These are phyloP conservation scores for Ustanciosporium gigantosporum DNA, from an alignment of 1,284 basidiomycete species.

Conservation along the genomic window DNA sequence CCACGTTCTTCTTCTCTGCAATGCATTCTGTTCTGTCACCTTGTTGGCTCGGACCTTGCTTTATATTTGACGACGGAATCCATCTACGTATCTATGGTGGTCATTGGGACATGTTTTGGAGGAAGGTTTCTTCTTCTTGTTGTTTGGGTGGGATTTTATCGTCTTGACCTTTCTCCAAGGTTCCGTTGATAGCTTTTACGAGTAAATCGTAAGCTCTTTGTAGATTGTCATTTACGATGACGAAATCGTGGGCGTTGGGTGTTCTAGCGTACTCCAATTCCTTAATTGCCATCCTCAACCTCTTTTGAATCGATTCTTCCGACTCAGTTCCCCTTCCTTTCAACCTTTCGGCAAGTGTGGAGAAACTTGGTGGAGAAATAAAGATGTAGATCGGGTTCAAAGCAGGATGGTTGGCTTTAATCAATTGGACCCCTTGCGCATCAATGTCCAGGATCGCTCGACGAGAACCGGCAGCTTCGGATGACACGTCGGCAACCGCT, in stretches of 20 bases:
- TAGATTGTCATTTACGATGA: constrained; percentile 90
- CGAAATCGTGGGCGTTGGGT: constrained; percentile 74
- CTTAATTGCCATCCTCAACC: constrained; percentile 76
- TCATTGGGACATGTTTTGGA: not conserved
- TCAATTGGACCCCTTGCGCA: constrained; percentile 71
- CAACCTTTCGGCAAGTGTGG: constrained; percentile 66
- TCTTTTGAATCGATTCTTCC: constrained; percentile 72
- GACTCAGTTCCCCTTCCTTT: constrained; percentile 83
- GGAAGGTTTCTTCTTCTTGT: constrained; percentile 32
- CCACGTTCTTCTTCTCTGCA: too few species aligned
- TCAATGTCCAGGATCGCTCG: constrained; percentile 96
- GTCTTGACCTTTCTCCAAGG: constrained; percentile 24
- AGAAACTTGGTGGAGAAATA: constrained; percentile 82
- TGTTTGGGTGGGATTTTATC: constrained; percentile 44
- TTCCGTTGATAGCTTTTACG: constrained; percentile 38
- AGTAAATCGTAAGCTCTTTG: constrained; percentile 75
- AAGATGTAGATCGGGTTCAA: constrained; percentile 89
- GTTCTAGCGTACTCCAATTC: constrained; percentile 84
- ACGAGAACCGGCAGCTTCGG: constrained; percentile 63
- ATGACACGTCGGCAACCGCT: constrained; percentile 66
- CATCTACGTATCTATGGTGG: too few species aligned
- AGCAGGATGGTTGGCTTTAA: constrained; percentile 72
- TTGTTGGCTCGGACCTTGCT: too few species aligned
- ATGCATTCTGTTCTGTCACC: too few species aligned
- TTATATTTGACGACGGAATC: too few species aligned